Conservation (phyloP, 345 rosid species). For the Eucalyptus virginea region DNA sequence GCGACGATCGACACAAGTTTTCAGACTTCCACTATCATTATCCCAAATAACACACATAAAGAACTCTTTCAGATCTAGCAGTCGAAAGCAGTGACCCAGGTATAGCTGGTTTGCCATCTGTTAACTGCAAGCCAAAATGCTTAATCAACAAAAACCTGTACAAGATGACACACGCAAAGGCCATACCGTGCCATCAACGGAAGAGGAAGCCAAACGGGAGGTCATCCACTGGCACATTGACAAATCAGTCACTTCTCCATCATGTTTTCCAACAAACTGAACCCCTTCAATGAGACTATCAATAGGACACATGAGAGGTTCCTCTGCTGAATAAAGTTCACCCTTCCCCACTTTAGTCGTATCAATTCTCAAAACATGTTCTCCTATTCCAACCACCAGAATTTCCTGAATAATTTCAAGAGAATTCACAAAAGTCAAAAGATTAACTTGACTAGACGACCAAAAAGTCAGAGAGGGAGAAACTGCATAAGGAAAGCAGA, state of each 20-base stretch:
- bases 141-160: not conserved
- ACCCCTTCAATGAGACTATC: slow-evolving; percentile 66
- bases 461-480: not conserved
- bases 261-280: slow-evolving; percentile 81
- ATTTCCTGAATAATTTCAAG: slow-evolving; percentile 45
- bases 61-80: not conserved
- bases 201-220: slow-evolving; percentile 77
- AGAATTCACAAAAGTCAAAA: not conserved
- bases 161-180: not conserved
- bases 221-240: slow-evolving; percentile 94
- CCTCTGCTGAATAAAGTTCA: slow-evolving; percentile 52
- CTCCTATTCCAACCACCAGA: slow-evolving; percentile 74
- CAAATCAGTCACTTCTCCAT: slow-evolving; percentile 87
- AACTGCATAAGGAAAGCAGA: not conserved
- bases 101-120: not conserved
- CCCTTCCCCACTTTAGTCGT: slow-evolving; percentile 59
- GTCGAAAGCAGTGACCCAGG: not conserved
- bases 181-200: slow-evolving; percentile 82
- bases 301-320: slow-evolving; percentile 60
- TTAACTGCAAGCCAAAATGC: not conserved
- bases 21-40: not conserved
- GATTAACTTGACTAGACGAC: not conserved
- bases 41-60: not conserved
- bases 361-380: slow-evolving; percentile 56
- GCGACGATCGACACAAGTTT: not conserved